These are phyloP conservation scores for Drosera capensis DNA, from an alignment of 148 eudicot genomes.

Conservation along the genomic window DNA sequence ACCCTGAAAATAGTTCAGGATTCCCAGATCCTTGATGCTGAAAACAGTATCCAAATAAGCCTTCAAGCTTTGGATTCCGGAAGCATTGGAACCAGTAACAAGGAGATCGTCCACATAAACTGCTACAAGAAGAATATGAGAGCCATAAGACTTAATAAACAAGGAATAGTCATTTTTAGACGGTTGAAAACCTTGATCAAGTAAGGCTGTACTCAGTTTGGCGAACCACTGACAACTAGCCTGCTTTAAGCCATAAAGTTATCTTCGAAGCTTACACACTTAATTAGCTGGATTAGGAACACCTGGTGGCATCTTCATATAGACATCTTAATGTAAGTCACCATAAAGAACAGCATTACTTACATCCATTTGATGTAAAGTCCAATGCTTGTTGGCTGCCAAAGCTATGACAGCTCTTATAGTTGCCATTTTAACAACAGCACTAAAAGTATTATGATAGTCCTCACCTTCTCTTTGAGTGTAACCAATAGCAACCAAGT, in stretches of 20 bases:
- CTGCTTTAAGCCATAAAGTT: not conserved
- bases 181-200: not conserved
- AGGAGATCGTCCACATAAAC: constrained; percentile 3
- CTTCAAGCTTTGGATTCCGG: too few species aligned
- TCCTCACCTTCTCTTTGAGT: not conserved
- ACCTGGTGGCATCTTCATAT: not conserved
- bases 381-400: too few species aligned
- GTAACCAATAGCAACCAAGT: not conserved
- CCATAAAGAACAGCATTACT: too few species aligned
- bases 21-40: not conserved
- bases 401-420: too few species aligned
- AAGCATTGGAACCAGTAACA: not conserved
- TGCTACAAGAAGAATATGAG: not conserved
- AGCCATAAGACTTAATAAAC: not conserved
- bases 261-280: not conserved
- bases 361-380: too few species aligned
- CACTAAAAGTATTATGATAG: not conserved
- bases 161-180: constrained; percentile 1
- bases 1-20: not conserved
- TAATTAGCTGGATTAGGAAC: not conserved
- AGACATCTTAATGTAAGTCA: not conserved
- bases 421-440: too few species aligned
- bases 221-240: not conserved
- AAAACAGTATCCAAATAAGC: too few species aligned
- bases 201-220: not conserved